Base-by-base conservation (phyloP, 2,329 filamentous ascomycete species). In the Elsinoe ampelina region DNA sequence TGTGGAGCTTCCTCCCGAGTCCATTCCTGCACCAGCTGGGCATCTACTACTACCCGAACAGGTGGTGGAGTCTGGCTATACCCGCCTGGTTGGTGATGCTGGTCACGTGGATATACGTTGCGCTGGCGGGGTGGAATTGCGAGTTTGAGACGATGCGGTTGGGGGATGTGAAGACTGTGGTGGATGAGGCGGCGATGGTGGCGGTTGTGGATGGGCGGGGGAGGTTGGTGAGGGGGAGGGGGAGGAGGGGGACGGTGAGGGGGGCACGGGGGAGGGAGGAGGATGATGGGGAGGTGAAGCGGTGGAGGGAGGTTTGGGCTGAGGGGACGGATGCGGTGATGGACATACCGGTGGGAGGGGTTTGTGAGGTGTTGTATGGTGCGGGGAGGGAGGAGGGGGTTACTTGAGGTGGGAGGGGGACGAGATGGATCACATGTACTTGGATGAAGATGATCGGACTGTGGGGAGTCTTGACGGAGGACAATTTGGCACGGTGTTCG, bases 41-140 rank as follows among this genome's bases (percentile, higher is more conserved):
- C 17, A 95, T 98, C 58, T 85, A 90, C 73, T 97, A 97, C 77
- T 98, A 96, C 66, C 93, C 93, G 1, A 90, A 96, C 70, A 83
- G 93, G 48, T 98, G 93, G 93, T 98, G 93, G 93, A 89, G 88
- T 48, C 80, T 98, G 17, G 93, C 93, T 1, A 83, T 96, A 12
- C 93, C 93, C 0, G 85, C 87, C 5, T 97, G 90, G 76, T 76
- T 96, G 32, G 91, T 96, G 57, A 91, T 93, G 80, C 74, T 85
- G 45, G 77, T 97, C 34, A 80, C 93, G 22, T 98, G 95, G 73
- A 95, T 96, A 61, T 98, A 95, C 72, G 84, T 95, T 8, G 93
- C 93, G 39, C 81, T 98, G 35, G 90, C 91, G 47, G 80, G 82
- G 47, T 97, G 95, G 71, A 98, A 98, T 70, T 87, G 86, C 0